phyloP scores from a whole-genome alignment of 257 asterid genomes.

The Coffea canephora region DNA sequence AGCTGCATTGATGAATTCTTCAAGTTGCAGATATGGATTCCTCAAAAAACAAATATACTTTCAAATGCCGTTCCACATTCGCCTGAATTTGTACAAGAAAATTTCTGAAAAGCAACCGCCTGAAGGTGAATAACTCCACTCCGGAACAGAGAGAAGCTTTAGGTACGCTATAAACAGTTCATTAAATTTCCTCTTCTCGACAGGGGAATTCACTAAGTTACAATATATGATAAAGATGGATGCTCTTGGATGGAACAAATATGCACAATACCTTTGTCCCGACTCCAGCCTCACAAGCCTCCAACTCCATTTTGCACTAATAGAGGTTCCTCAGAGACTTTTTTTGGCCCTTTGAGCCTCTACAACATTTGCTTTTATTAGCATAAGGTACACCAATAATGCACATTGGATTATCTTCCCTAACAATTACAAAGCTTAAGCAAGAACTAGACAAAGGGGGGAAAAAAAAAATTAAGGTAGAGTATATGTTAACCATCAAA shows the following conservation, averaged over 20 bases:
- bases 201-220: background rate
- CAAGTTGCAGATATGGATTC: background rate
- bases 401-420: slow-evolving; percentile 41
- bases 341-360: slow-evolving; percentile 10
- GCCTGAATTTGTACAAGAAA: background rate
- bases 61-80: background rate
- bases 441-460: slow-evolving; percentile 23
- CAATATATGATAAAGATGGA: slow-evolving; percentile 3
- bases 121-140: background rate
- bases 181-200: background rate
- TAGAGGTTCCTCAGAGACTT: slow-evolving; percentile 2
- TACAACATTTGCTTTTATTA: slow-evolving; percentile 34
- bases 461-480: slow-evolving; percentile 8
- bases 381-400: slow-evolving; percentile 45
- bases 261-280: background rate
- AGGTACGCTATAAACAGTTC: background rate
- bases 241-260: slow-evolving; percentile 8
- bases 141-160: background rate
- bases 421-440: slow-evolving; percentile 38
- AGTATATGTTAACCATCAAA: slow-evolving; percentile 32
- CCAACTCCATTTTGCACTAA: slow-evolving; percentile 8
- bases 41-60: background rate
- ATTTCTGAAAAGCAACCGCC: background rate
- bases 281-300: background rate
- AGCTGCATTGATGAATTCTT: background rate